These are phyloP conservation scores for Salvia hispanica DNA, from an alignment of 257 asterid genomes.

Conservation along the genomic window DNA sequence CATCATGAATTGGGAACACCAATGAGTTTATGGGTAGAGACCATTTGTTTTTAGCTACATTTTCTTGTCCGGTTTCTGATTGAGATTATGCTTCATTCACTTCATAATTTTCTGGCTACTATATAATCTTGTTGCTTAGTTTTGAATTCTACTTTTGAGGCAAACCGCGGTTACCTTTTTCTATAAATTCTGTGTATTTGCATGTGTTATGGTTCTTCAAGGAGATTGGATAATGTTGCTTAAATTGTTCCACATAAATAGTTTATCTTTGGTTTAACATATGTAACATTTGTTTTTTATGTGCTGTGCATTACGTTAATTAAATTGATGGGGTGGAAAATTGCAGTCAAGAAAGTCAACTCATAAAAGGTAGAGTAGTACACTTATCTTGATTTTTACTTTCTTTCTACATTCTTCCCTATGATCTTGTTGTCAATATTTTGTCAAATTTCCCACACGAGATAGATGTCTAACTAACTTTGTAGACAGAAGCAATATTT, in stretches of 20 bases:
- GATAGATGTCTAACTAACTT: constrained; percentile 16
- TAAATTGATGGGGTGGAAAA: constrained; percentile 41
- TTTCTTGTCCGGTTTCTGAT: constrained; percentile 9
- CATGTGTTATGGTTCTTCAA: neutral
- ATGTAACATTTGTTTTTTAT: constrained; percentile 23
- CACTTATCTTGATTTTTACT: constrained; percentile 23
- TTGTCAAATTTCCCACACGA: constrained; percentile 5
- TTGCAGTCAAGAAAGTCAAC: constrained; percentile 76
- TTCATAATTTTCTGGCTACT: constrained; percentile 1
- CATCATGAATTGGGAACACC: constrained; percentile 1
- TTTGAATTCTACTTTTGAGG: constrained; percentile 20
- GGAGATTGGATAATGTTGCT: constrained; percentile 4
- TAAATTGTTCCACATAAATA: constrained; percentile 17
- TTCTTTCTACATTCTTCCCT: constrained; percentile 17
- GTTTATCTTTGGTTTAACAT: constrained; percentile 21
- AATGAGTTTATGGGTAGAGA: constrained; percentile 5
- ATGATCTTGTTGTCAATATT: constrained; percentile 14
- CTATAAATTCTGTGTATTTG: neutral
- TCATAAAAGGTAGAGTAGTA: constrained; percentile 79
- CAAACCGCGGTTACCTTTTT: neutral
- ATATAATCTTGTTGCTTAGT: constrained; percentile 11
- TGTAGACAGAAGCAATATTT: constrained; percentile 83
- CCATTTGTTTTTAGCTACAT: constrained; percentile 18
- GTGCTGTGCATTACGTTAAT: constrained; percentile 29
- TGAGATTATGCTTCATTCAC: constrained; percentile 11